Percentiles rank a stretch among this genome's conserved stretches.
These are phyloP conservation scores for Calonectria fujianensis DNA, from an alignment of 2,329 filamentous ascomycete genomes.

Conservation along the genomic window DNA sequence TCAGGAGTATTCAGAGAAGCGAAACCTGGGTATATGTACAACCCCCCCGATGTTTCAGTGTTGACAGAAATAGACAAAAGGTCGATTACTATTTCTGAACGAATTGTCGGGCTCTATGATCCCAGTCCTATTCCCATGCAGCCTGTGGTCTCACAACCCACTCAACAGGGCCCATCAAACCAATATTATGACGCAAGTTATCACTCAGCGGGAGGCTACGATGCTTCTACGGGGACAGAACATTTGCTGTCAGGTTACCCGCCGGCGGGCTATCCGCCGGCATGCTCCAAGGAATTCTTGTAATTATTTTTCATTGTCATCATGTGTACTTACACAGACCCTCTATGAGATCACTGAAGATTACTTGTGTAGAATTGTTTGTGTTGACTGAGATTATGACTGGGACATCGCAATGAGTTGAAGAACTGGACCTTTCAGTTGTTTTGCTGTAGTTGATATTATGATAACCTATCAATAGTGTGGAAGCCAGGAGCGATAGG, in stretches of 20 bases:
- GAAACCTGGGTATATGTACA: background rate
- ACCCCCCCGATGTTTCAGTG: background rate
- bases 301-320: background rate
- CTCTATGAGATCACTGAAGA: rapidly evolving
- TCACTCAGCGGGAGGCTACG: background rate
- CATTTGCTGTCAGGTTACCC: background rate
- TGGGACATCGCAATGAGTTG: background rate
- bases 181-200: background rate
- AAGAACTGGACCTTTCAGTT: background rate
- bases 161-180: no score
- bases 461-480: no score
- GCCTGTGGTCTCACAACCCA: background rate
- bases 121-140: background rate
- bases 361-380: background rate
- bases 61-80: background rate
- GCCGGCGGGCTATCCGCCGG: background rate
- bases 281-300: background rate
- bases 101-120: background rate
- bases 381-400: background rate
- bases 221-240: background rate
- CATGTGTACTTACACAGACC: background rate
- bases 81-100: background rate
- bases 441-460: no score
- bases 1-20: no score
- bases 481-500: no score